Evolutionary conservation across 768 basidiomycete species (phyloP), one percentile per base, ranked within the genome.

Genomic region (Collybia nuda): DNA sequence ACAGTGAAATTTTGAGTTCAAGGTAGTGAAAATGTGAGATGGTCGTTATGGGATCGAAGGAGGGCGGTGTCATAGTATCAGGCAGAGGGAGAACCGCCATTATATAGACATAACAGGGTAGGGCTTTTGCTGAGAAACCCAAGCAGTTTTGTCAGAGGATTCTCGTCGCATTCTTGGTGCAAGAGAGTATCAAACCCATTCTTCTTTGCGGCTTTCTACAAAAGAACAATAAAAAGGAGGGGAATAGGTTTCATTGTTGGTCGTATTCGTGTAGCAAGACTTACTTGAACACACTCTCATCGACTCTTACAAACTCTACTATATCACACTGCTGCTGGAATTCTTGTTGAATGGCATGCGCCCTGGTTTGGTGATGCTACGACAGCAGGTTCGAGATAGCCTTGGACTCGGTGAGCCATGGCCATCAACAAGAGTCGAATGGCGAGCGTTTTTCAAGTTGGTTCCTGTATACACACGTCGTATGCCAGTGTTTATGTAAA

Each of bases 331-430:
- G 86, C 40, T 75, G 65, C 58, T 98, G 86, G 64, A 94, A 96
- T 66, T 96, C 90, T 52, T 80, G 69, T 58, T 84, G 88, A 83
- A 60, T 87, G 85, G 40, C 74, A 79, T 12, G 76, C 70, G 41
- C 82, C 81, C 50, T 78, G 71, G 45, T 77, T 71, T 9, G 67
- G 55, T 5, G 65, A 64, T 5, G 72, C 57, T 11, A 75, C 68
- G 15, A 87, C 74, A 7, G 83, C 85, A 7, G 93, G 93, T 62
- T 93, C 88, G 19, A 98, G 83, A 66, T 98, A 99, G 11, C 91
- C 93, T 67, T 97, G 94, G 59, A 99, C 94, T 95, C 95, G 98
- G 54, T 85, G 77, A 0, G 91, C 85, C 90, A 93, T 90, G 51
- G 53, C 56, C 28, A 19, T 38, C 12, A n/a, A n/a, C n/a, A n/a